Base-by-base conservation (phyloP, 257 asterid species). In the Solanum appendiculatum region DNA sequence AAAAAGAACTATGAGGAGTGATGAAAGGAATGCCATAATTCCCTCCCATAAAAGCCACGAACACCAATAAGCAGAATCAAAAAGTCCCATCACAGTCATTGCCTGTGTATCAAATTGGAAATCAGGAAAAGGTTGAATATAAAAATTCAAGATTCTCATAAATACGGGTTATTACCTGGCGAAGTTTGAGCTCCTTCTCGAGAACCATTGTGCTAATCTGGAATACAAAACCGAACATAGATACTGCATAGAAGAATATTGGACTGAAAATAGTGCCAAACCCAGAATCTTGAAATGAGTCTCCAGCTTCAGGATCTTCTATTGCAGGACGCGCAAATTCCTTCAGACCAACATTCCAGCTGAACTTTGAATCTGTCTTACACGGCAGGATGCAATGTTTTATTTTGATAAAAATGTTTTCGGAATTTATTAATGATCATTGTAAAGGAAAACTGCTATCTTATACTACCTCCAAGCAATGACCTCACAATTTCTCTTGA, bases 111-210 rank as follows among this genome's bases (percentile, higher is more conserved):
- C 86, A 89, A 54, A 64, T 84, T 66, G 40, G 80, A 69, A 44
- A 20, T 60, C 86, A 60, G 39, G 29, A 63, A 39, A 27, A 46
- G 5, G 48, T 60, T 56, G 27, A n/a, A n/a, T 58, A 31, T 25
- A 64, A 58, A 73, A 60, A 73, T 74, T 25, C 66, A 31, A 37
- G 39, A 37, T n/a, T 81, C 68, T 81, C n/a, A 29, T 2, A 29
- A 29, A 80, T 25, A 80, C 1, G n/a, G 33, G 63, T 82, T 31
- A 34, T 51, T 87, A 92, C 93, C 89, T 92, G 94, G 9, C 94
- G 92, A 90, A 89, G 92, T 89, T 88, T 92, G 64, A 89, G 94
- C 73, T 92, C 94, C 89, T 92, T 92, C 89, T 92, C 94, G 1
- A 42, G 84, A 86, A 90, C 92, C 75, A 92, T 66, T 56, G 88